These are phyloP conservation scores for Helicocarpus griseus DNA, from an alignment of 2,329 filamentous ascomycete species.

Conservation along the genomic window DNA sequence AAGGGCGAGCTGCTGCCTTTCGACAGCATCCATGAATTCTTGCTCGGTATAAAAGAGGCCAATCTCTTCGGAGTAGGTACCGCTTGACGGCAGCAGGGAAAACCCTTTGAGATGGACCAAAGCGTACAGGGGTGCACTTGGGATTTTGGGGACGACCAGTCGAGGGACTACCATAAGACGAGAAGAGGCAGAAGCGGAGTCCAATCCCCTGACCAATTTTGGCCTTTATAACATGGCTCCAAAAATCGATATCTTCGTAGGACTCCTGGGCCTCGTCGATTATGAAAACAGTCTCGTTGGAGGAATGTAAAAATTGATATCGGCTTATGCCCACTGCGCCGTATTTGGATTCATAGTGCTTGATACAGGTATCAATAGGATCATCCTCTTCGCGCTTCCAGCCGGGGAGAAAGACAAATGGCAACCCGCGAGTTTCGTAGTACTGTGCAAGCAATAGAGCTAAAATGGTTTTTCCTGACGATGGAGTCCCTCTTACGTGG, in stretches of 20 bases:
- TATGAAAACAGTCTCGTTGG: background rate
- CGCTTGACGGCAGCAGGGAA: background rate
- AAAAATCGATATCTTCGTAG: background rate
- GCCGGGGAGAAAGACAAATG: background rate
- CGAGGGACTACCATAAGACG: constrained; percentile 1
- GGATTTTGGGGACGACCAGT: background rate
- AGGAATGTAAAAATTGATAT: background rate
- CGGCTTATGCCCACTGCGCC: background rate
- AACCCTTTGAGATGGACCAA: background rate
- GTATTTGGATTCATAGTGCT: background rate
- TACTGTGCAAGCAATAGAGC: background rate
- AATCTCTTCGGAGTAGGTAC: background rate
- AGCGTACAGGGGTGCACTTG: background rate
- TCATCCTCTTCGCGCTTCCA: background rate
- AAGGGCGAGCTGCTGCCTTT: background rate
- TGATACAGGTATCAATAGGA: background rate
- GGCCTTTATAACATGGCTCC: background rate
- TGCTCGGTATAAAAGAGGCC: background rate
- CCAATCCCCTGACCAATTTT: background rate
- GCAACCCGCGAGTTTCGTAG: background rate
- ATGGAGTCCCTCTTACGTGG: constrained; percentile 4
- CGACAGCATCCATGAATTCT: background rate
- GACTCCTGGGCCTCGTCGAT: constrained; percentile 2
- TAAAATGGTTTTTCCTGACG: constrained; percentile 4
- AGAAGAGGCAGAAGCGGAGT: background rate